Evolutionary conservation across 2,329 filamentous ascomycete species (phyloP), one percentile per base, ranked within the genome.

Genomic region (Ophiostoma perfectum): DNA sequence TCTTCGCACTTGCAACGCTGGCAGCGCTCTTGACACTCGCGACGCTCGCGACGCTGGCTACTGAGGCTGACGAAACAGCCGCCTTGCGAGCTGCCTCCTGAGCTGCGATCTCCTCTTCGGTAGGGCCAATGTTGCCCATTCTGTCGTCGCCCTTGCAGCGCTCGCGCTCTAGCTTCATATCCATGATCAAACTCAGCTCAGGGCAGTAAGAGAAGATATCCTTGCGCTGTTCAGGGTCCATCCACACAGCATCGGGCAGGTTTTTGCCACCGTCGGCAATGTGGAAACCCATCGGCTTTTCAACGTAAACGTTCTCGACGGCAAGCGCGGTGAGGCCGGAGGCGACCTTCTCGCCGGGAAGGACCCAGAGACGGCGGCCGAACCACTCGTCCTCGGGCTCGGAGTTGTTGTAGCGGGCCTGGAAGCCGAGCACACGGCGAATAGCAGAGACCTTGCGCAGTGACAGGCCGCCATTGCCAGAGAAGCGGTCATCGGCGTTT

Each of bases 301-400:
- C 78, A 65, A 80, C 75, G 74, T 81, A 83, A 18, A 83, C 74
- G 68, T 81, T 79, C 72, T 86, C 83, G 12, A 84, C 81, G 2
- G 82, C 78, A 66, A 86, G 79, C 52, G 79, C 78, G 16, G 81
- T 76, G 16, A 72, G 74, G 72, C 75, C 75, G 8, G 77, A 72
- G 1, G 84, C 81, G 36, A 86, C 80, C 68, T 79, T 81, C 8
- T 81, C 80, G 27, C 80, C 81, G 0, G 82, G 81, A 41, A 84
- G 74, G 45, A 80, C 73, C 66, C 78, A 80, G 39, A 86, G 73
- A 2, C 83, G 79, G 70, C 79, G 78, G 12, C 80, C 80, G 69
- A 85, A 83, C 84, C 84, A 87, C 69, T 83, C 80, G 68, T 86
- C 84, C 73, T 86, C 84, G 52, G 83, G 77, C 49, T 81, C 78